Evolutionary conservation across 495 filamentous ascomycete species (phyloP).

Genomic region (Hypoxylon fuscum): DNA sequence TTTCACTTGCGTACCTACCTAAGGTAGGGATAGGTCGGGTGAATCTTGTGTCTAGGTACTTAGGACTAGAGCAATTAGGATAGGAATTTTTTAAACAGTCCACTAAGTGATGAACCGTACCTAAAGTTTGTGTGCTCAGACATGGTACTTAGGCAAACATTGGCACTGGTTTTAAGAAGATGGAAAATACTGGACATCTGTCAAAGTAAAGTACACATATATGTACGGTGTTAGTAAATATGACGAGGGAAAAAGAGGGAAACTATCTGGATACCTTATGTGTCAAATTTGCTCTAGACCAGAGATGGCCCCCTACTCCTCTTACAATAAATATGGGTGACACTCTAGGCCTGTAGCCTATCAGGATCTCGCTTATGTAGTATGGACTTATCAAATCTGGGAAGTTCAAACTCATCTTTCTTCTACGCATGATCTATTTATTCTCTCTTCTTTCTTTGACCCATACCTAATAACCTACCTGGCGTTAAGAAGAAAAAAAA

Average conservation of each 20-base stretch:
- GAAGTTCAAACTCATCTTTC: conserved; percentile 22
- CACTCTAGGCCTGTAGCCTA: conserved; percentile 26
- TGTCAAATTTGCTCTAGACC: conserved; percentile 12
- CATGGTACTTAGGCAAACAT: conserved; percentile 6
- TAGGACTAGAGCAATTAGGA: conserved; percentile 2
- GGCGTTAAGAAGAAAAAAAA: too few species aligned
- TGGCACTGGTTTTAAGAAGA: background rate
- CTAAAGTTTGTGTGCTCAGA: conserved; percentile 2
- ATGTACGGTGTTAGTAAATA: background rate
- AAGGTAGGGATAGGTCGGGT: conserved; percentile 15
- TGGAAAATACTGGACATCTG: background rate
- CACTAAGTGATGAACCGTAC: too few species aligned
- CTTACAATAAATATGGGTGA: conserved; percentile 21
- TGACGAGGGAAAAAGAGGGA: background rate
- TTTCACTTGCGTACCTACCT: background rate
- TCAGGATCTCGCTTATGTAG: conserved; percentile 33
- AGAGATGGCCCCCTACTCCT: conserved; percentile 6
- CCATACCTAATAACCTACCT: too few species aligned
- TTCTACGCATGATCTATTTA: conserved; percentile 3
- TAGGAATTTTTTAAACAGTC: too few species aligned
- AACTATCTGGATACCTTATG: background rate
- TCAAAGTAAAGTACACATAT: background rate
- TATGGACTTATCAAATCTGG: conserved; percentile 23
- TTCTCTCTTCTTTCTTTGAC: conserved; percentile 8
- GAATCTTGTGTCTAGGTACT: conserved; percentile 5